Evolutionary conservation across 306 rosid species (phyloP), one percentile per base, ranked within the genome.

Genomic region (Quercus ilex): DNA sequence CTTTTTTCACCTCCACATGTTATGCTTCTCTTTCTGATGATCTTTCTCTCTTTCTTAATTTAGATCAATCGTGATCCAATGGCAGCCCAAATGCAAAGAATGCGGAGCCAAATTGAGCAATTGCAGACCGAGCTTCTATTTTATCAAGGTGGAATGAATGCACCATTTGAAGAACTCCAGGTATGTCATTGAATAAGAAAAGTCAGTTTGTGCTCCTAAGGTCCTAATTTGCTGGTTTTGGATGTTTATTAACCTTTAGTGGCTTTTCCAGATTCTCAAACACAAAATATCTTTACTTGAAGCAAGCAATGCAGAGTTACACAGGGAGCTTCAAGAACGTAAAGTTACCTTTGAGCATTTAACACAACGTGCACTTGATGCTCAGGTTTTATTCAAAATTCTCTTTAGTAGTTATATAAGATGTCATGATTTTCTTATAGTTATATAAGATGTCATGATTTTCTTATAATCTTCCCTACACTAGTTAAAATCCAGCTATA

Each of bases 101-200:
- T 96, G 96, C 87, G 92, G 49, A 93, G 91, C 83, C 97, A 93
- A 85, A 88, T 96, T 79, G 99, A 96, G 81, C 99, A 96, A 65
- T 80, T 96, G 84, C 94, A 96, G 69, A 72, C 94, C 73, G 99
- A 93, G 85, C 96, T 96, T 85, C 65, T 91, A 18, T 90, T 93
- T 82, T 90, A 74, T 73, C 90, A 91, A 20, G 93, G 97, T 30
- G 94, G 90, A 84, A 81, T 85, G 11, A 85, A 93, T 80, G 84
- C 87, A 64, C 93, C 98, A 15, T 91, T 75, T 38, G 98, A 96
- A 71, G 98, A 96, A 76, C 89, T 96, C 26, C 99, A 96, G 97
- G 99, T 91, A 77, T 46, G 18, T 70, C 20, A 31, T 72, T 63
- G 7, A 69, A 17, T 56, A 31, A 26, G 68, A 33, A 33, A 51